These are phyloP conservation scores for Effrenium voratum DNA, from an alignment of 73 alveolate genomes.

Conservation along the genomic window DNA sequence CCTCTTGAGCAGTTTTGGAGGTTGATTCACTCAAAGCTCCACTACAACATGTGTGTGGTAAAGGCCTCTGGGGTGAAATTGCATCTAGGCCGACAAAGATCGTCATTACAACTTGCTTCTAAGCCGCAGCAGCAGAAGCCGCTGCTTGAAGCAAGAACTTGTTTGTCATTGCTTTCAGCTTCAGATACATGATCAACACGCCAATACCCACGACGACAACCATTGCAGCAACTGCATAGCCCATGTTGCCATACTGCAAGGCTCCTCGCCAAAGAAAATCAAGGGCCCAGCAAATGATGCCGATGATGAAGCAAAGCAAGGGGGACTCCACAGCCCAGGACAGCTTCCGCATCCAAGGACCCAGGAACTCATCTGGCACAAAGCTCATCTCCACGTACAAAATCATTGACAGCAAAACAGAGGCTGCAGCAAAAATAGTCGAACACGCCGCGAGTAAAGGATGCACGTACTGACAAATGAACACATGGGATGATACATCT, in stretches of 20 bases:
- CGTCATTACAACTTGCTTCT: too few relatives aligned
- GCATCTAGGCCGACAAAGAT: too few relatives aligned
- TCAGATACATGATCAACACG: not conserved
- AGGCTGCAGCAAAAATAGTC: not conserved
- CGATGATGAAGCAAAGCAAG: not conserved
- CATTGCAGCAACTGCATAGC: not conserved
- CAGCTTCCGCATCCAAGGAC: not conserved
- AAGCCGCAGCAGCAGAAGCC: too few relatives aligned
- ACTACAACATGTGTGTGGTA: too few relatives aligned
- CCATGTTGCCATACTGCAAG: not conserved
- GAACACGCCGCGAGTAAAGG: not conserved
- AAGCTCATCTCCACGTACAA: constrained; percentile 12
- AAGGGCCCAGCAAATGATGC: not conserved
- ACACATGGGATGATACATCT: not conserved
- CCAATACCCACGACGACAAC: not conserved
- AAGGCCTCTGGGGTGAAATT: too few relatives aligned
- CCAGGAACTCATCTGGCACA: constrained; percentile 33
- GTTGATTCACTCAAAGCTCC: too few relatives aligned
- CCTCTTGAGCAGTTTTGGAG: too few relatives aligned
- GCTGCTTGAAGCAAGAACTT: not conserved
- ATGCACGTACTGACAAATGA: not conserved
- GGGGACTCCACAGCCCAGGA: constrained; percentile 1
- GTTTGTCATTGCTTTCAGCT: not conserved
- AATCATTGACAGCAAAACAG: not conserved
- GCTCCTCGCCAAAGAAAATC: not conserved